Percentiles rank a stretch among this genome's conserved stretches.
phyloP scores from a whole-genome alignment of 129 eudicot species.

The carrot (Daucus carota) region DH1_v3.0 NC_030382.2:51414001-51414500 shows the following conservation, averaged over 20 bases:
- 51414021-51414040: neutral
- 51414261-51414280: no score
- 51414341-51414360: no score
- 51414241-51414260: no score
- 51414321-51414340: no score
- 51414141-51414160: neutral
- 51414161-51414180: neutral
- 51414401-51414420: no score
- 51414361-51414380: no score
- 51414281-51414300: no score
- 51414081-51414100: neutral
- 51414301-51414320: no score
- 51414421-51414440: neutral
- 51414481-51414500: neutral
- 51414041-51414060: neutral
- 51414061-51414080: neutral
- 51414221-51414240: no score
- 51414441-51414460: conserved; percentile 2
- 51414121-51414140: neutral
- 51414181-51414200: no score
- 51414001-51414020: conserved; percentile 64
- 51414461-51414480: neutral
- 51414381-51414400: no score
- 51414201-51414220: no score
- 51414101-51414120: neutral